Conservation (phyloP, 495 filamentous ascomycete genomes). For the Penicillium antarcticum region DNA sequence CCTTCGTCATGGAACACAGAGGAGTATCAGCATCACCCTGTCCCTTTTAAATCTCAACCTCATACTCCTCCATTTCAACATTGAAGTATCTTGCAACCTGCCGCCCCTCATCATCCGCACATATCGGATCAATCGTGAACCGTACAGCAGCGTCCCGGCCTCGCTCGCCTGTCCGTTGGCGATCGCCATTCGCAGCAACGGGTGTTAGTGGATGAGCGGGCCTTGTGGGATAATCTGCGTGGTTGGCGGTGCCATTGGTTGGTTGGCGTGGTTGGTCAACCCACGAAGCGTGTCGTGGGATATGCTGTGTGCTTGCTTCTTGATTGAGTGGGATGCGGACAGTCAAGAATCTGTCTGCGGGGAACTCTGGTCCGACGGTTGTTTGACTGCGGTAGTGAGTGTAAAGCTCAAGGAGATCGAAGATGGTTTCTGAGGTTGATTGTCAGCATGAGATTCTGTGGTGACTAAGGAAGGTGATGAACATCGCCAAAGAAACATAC, state of each 20-base stretch:
- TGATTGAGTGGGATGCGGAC: conserved; percentile 85
- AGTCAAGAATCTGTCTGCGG: conserved; percentile 71
- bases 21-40: neutral
- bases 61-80: conserved; percentile 71
- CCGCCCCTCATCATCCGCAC: conserved; percentile 67
- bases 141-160: conserved; percentile 75
- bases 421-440: conserved; percentile 60
- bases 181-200: conserved; percentile 42
- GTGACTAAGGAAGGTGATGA: neutral
- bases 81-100: conserved; percentile 65
- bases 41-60: conserved; percentile 30
- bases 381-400: conserved; percentile 72
- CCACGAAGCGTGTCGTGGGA: conserved; percentile 53
- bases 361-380: conserved; percentile 65
- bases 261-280: conserved; percentile 8
- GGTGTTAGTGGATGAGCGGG: conserved; percentile 31
- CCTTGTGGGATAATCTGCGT: conserved; percentile 2
- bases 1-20: neutral
- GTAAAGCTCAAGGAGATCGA: conserved; percentile 86
- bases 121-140: conserved; percentile 82
- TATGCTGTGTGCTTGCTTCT: conserved; percentile 52
- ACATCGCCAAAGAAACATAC: conserved; percentile 24
- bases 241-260: conserved; percentile 1
- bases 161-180: conserved; percentile 45
- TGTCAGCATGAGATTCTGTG: neutral